Conservation (phyloP, 2,329 filamentous ascomycete genomes). For the Ophiostoma sp. region DNA sequence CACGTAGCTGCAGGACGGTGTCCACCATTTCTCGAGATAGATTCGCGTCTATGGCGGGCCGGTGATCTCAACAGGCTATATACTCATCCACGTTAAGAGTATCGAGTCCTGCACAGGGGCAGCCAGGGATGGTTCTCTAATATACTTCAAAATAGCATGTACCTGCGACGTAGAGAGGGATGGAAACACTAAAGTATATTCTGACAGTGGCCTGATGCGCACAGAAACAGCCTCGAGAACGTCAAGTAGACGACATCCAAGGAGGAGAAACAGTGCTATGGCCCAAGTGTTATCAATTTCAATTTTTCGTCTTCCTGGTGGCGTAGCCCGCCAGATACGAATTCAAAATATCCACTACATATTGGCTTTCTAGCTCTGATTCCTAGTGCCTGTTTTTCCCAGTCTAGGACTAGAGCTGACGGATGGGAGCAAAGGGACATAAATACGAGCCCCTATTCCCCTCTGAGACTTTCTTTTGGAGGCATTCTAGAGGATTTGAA, state of each 20-base stretch:
- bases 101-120: background rate
- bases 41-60: conserved; percentile 6
- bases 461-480: background rate
- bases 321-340: background rate
- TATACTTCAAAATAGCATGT: background rate
- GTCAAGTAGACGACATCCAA: background rate
- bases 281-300: background rate
- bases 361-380: background rate
- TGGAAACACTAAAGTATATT: background rate
- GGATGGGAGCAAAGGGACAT: background rate
- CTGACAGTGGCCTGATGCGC: background rate
- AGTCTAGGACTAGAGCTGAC: background rate
- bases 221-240: background rate
- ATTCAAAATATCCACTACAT: background rate
- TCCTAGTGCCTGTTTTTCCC: background rate
- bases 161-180: background rate
- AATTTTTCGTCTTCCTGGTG: background rate
- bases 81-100: background rate
- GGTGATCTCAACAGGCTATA: background rate
- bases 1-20: background rate
- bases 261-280: background rate
- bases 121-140: background rate
- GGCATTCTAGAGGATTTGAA: background rate
- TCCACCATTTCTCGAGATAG: conserved; percentile 2
- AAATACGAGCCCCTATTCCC: conserved; percentile 1